Percentiles rank a stretch among this genome's conserved stretches.
Conservation (phyloP, 805 yeast species). For the Pichia kluyveri region DNA sequence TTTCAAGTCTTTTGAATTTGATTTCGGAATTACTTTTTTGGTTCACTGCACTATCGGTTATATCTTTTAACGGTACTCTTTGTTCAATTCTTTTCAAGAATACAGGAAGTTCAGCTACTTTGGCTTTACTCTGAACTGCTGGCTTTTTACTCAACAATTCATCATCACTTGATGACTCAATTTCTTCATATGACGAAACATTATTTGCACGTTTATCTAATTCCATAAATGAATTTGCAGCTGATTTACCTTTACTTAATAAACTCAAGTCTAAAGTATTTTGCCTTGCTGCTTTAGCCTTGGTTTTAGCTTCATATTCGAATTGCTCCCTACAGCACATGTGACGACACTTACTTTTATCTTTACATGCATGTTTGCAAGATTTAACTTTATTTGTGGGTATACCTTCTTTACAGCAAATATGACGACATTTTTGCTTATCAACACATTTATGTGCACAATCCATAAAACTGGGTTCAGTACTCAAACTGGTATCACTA, state of each 20-base stretch:
- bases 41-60: neutral
- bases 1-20: neutral
- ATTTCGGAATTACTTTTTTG: neutral
- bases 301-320: constrained; percentile 1
- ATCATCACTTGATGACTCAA: neutral
- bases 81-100: constrained; percentile 1
- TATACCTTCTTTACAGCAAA: constrained; percentile 39
- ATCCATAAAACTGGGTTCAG: constrained; percentile 10
- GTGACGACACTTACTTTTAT: constrained; percentile 31
- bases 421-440: constrained; percentile 32
- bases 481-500: too few relatives aligned
- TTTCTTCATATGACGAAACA: neutral
- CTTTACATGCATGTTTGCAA: constrained; percentile 37
- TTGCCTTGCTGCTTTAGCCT: neutral
- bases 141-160: neutral
- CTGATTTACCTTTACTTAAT: too few relatives aligned
- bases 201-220: neutral
- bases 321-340: constrained; percentile 16
- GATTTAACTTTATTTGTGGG: constrained; percentile 1
- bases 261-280: too few relatives aligned
- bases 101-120: neutral
- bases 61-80: too few relatives aligned
- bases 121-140: too few relatives aligned
- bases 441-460: constrained; percentile 38
- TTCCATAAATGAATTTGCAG: too few relatives aligned